Percentiles rank a stretch among this genome's conserved stretches.
phyloP scores from a whole-genome alignment of 225 moss, liverwort and hornwort genomes.

The Bryum argenteum region DNA sequence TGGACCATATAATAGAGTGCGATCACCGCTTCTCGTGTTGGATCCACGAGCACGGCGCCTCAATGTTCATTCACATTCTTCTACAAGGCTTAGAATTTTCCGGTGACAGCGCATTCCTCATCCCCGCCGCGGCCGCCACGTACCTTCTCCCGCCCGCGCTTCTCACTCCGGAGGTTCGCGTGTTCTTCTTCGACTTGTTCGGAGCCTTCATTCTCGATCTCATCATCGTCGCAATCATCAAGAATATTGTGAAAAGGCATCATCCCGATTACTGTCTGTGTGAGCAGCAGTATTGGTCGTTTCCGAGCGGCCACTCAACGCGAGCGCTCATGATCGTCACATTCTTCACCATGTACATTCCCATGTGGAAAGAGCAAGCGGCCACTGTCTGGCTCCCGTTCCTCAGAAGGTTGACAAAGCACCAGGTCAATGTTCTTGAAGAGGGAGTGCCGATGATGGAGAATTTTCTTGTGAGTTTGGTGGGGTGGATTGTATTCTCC shows the following conservation, averaged over 20 bases:
- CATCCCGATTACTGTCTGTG: constrained; percentile 50
- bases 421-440: constrained; percentile 33
- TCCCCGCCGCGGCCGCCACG: constrained; percentile 63
- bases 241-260: constrained; percentile 50
- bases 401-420: constrained; percentile 24
- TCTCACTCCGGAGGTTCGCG: constrained; percentile 53
- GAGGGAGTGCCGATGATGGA: constrained; percentile 44
- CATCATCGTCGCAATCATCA: constrained; percentile 53
- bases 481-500: constrained; percentile 42
- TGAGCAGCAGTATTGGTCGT: constrained; percentile 62
- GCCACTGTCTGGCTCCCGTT: constrained; percentile 37
- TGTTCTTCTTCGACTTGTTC: constrained; percentile 77
- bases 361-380: constrained; percentile 59
- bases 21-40: constrained; percentile 64
- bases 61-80: constrained; percentile 34
- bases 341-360: constrained; percentile 73
- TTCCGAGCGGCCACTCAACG: constrained; percentile 71
- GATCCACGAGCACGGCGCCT: constrained; percentile 56
- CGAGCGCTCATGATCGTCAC: constrained; percentile 73
- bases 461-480: constrained; percentile 42
- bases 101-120: constrained; percentile 65
- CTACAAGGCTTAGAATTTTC: constrained; percentile 69
- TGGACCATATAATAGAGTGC: constrained; percentile 41
- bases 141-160: constrained; percentile 62
- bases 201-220: constrained; percentile 72